phyloP scores from a whole-genome alignment of 768 basidiomycete genomes.

The Porphyrellus cyaneotinctus region DNA sequence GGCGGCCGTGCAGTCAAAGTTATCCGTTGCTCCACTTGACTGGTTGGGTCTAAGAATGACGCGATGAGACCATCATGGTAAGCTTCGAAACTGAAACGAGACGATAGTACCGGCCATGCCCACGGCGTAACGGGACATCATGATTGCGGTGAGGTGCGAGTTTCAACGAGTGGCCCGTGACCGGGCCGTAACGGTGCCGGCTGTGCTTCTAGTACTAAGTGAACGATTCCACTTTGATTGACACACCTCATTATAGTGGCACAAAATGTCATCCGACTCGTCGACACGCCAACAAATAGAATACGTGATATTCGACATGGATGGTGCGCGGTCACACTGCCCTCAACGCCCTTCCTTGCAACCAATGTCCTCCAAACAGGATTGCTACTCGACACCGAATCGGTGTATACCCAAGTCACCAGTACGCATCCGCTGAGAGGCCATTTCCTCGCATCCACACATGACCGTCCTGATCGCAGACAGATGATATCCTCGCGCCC shows the following conservation, averaged over 20 bases:
- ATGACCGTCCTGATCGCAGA: conserved; percentile 1
- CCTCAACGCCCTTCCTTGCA: background rate
- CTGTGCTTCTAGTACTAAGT: too few relatives aligned
- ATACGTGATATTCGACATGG: conserved; percentile 73
- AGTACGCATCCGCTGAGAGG: conserved; percentile 42
- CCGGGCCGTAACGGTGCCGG: too few relatives aligned
- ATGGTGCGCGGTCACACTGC: conserved; percentile 40
- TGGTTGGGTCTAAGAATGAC: too few relatives aligned
- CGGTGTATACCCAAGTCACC: conserved; percentile 72
- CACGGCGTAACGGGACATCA: too few relatives aligned
- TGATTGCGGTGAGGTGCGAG: too few relatives aligned
- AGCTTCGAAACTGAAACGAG: too few relatives aligned
- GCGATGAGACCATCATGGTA: too few relatives aligned
- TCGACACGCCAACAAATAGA: conserved; percentile 34
- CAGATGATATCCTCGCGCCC: conserved; percentile 67
- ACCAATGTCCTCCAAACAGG: conserved; percentile 37
- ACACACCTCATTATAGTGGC: background rate
- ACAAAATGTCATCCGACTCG: conserved; percentile 10
- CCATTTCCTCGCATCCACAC: background rate
- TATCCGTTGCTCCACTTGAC: too few relatives aligned
- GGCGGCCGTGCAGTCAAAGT: too few relatives aligned
- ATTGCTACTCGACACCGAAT: conserved; percentile 73
- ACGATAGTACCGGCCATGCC: too few relatives aligned
- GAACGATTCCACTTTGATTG: too few relatives aligned
- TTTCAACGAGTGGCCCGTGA: too few relatives aligned